phyloP scores from a whole-genome alignment of 2,329 filamentous ascomycete genomes.

The Diaporthe aspalathi region DNA sequence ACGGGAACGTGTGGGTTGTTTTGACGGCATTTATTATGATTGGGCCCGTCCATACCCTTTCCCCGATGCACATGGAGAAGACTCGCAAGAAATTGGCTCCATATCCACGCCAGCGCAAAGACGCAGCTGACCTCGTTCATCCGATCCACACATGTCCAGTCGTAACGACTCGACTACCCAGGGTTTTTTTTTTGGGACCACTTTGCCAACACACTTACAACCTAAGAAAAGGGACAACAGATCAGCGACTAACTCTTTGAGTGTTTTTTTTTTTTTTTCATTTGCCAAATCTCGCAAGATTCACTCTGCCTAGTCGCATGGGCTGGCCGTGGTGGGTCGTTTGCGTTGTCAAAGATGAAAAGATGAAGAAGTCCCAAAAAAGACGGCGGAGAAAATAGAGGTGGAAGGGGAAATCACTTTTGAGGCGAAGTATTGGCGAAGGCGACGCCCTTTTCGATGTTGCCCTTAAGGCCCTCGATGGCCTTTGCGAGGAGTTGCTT shows the following conservation, averaged over 20 bases:
- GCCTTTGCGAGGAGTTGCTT: slow-evolving; percentile 84
- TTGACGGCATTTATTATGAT: slow-evolving; percentile 34
- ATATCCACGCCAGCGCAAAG: slow-evolving; percentile 22
- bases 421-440: slow-evolving; percentile 89
- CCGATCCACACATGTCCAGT: slow-evolving; percentile 22
- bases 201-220: slow-evolving; percentile 35
- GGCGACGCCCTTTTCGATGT: slow-evolving; percentile 92
- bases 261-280: slow-evolving; percentile 9
- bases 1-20: slow-evolving; percentile 19
- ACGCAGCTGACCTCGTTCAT: slow-evolving; percentile 27
- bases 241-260: slow-evolving; percentile 37
- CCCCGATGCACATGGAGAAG: slow-evolving; percentile 14
- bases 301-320: slow-evolving; percentile 34
- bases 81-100: slow-evolving; percentile 2
- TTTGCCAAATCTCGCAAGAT: slow-evolving; percentile 34
- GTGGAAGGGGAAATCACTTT: slow-evolving; percentile 74
- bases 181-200: slow-evolving; percentile 7
- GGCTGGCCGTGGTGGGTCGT: slow-evolving; percentile 21
- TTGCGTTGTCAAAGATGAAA: slow-evolving; percentile 37
- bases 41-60: slow-evolving; percentile 38
- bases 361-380: slow-evolving; percentile 41
- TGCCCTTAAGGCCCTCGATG: slow-evolving; percentile 84
- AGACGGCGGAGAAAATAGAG: slow-evolving; percentile 40
- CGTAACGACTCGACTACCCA: slow-evolving; percentile 20
- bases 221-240: slow-evolving; percentile 37